A percentile compares a stretch with the other conserved stretches of the same genome.
Evolutionary conservation across 2,329 filamentous ascomycete genomes (phyloP).

Genomic region (Sporothrix humicola): DNA sequence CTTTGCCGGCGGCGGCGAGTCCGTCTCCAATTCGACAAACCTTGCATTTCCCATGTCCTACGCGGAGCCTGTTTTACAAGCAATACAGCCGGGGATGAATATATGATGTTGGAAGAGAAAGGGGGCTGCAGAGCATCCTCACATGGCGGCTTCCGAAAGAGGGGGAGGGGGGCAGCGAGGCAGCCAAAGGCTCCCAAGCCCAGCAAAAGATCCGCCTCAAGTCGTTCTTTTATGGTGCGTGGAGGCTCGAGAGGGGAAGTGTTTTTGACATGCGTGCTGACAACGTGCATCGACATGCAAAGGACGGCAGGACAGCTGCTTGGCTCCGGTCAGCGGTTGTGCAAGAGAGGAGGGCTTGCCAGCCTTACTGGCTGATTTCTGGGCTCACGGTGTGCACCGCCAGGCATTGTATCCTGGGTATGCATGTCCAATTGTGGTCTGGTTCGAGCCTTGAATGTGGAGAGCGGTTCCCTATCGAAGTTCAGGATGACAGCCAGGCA

Average conservation of each 20-base stretch:
- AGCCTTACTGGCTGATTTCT: background rate
- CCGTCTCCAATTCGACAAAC: background rate
- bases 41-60: background rate
- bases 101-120: background rate
- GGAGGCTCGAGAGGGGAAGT: too few species aligned
- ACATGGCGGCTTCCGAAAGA: background rate
- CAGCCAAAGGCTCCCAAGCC: background rate
- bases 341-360: background rate
- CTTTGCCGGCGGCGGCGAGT: slow-evolving; percentile 1
- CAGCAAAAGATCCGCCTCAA: background rate
- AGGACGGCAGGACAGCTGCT: too few species aligned
- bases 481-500: background rate
- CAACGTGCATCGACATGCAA: too few species aligned
- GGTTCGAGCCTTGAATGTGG: background rate
- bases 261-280: too few species aligned
- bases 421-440: slow-evolving; percentile 3
- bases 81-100: background rate
- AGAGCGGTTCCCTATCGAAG: background rate
- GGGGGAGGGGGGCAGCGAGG: background rate
- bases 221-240: background rate
- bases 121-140: background rate
- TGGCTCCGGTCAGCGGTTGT: too few species aligned
- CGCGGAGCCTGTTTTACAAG: background rate
- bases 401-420: background rate
- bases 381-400: slow-evolving; percentile 9